These are phyloP conservation scores for Gossypium turneri DNA, from an alignment of 345 rosid genomes.

Conservation along the genomic window DNA sequence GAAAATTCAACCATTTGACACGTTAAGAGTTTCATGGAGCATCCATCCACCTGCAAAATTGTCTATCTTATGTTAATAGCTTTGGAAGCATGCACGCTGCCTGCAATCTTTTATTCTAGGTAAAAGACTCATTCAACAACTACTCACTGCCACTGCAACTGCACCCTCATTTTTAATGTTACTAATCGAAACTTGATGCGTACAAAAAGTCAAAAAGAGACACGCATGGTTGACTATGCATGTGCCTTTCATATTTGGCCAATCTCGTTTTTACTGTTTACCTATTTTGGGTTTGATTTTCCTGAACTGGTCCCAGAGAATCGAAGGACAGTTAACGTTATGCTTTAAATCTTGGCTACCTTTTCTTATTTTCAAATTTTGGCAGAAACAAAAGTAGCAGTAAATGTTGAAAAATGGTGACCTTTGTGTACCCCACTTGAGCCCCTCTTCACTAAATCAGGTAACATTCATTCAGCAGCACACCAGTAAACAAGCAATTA, in stretches of 20 bases:
- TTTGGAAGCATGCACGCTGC: background rate
- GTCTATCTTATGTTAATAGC: background rate
- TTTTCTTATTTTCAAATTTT: background rate
- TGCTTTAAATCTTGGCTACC: background rate
- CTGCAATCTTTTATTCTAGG: background rate
- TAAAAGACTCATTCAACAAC: background rate
- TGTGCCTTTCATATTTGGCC: background rate
- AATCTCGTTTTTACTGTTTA: background rate
- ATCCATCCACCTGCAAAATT: background rate
- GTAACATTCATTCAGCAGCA: background rate
- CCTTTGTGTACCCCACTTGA: conserved; percentile 1
- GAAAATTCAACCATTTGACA: background rate
- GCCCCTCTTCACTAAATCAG: background rate
- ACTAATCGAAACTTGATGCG: background rate
- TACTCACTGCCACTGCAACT: background rate
- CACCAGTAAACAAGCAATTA: background rate
- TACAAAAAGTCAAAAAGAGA: background rate
- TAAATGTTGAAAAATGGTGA: background rate
- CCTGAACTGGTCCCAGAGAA: background rate
- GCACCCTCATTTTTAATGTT: background rate
- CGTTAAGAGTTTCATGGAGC: background rate
- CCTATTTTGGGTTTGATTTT: background rate
- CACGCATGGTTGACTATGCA: background rate
- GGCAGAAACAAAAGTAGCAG: background rate
- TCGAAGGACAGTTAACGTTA: background rate